Percentiles rank a stretch among this genome's conserved stretches.
These are phyloP conservation scores for Solanum clarkiae DNA, from an alignment of 257 asterid species.

Conservation along the genomic window DNA sequence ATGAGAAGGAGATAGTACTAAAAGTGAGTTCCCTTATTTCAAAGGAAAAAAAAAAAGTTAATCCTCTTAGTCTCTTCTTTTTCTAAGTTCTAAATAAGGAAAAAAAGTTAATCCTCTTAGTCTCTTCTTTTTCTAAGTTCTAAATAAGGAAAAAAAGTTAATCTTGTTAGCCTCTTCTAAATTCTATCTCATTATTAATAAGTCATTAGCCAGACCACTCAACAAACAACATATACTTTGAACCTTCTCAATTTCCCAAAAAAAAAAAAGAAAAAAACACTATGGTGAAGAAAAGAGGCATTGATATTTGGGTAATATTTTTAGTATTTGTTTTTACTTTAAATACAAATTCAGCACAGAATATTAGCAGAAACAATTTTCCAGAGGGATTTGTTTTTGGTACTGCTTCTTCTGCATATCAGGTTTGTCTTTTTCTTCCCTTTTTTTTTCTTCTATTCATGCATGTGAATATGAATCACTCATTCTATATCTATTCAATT, in stretches of 20 bases:
- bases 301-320: background rate
- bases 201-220: background rate
- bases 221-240: background rate
- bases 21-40: background rate
- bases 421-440: slow-evolving; percentile 22
- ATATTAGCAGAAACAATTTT: slow-evolving; percentile 43
- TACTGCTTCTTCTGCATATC: slow-evolving; percentile 85
- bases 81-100: background rate
- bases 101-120: background rate
- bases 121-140: background rate
- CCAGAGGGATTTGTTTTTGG: slow-evolving; percentile 84
- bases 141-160: background rate
- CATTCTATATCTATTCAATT: background rate
- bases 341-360: slow-evolving; percentile 16
- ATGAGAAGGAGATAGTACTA: too few relatives aligned
- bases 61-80: background rate
- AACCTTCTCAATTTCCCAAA: background rate
- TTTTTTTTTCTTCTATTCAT: background rate
- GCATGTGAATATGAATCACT: background rate
- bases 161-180: background rate
- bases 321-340: background rate
- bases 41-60: background rate
- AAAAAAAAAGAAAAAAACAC: too few relatives aligned
- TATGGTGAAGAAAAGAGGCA: background rate
- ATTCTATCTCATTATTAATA: background rate